These are phyloP conservation scores for Populus hybrid DNA, from an alignment of 441 rosid genomes.

Conservation along the genomic window DNA sequence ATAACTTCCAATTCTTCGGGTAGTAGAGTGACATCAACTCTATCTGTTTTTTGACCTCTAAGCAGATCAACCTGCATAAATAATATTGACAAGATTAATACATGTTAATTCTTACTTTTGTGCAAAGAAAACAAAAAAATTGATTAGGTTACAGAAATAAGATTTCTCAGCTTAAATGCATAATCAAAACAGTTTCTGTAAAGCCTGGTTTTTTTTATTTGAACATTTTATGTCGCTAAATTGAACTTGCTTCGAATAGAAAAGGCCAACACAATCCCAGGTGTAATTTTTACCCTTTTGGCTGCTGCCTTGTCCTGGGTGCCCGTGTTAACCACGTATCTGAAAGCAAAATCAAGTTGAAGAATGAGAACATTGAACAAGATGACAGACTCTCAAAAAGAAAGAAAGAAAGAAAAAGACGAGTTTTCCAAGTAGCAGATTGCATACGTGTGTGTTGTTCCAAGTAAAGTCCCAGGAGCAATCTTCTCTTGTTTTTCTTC, in stretches of 20 bases:
- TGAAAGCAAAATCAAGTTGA: conserved; percentile 23
- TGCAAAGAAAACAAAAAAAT: neutral
- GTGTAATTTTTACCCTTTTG: conserved; percentile 72
- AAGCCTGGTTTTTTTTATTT: neutral
- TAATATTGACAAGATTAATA: neutral
- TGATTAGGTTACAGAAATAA: neutral
- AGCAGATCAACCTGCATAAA: conserved; percentile 73
- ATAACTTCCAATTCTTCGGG: conserved; percentile 92
- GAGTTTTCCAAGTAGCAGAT: neutral
- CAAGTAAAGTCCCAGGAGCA: conserved; percentile 90
- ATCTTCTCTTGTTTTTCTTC: conserved; percentile 84
- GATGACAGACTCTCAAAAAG: neutral
- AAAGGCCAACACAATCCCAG: neutral
- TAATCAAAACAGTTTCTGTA: neutral
- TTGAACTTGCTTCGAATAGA: neutral
- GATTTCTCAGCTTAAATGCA: neutral
- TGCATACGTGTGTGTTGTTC: conserved; percentile 84
- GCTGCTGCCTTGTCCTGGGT: conserved; percentile 84
- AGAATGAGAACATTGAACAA: neutral
- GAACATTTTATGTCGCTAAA: neutral
- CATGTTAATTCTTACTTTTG: neutral
- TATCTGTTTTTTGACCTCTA: conserved; percentile 87
- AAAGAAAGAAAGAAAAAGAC: neutral
- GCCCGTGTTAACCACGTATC: conserved; percentile 71
- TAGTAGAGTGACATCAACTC: conserved; percentile 79